These are phyloP conservation scores for Moesziomyces parantarcticus DNA, from an alignment of 1,284 basidiomycete species.

Conservation along the genomic window DNA sequence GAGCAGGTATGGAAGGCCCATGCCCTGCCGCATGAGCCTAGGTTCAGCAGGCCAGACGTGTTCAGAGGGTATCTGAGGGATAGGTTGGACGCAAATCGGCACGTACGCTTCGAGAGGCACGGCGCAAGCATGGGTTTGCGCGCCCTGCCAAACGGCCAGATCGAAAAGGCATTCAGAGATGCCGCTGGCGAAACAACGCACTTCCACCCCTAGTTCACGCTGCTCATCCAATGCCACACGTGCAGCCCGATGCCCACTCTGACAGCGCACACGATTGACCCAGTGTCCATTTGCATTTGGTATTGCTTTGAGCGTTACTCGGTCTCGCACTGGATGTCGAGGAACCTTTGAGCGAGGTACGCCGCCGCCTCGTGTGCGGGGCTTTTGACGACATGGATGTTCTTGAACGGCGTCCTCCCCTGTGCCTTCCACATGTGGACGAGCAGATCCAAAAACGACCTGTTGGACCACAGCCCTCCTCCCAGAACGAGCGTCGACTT, in stretches of 20 bases:
- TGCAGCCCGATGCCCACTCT: background rate
- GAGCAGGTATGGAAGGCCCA: too few species aligned
- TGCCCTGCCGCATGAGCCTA: too few species aligned
- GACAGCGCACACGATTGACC: background rate
- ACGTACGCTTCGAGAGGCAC: too few species aligned
- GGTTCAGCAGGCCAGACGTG: too few species aligned
- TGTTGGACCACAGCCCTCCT: constrained; percentile 58
- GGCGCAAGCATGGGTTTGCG: too few species aligned
- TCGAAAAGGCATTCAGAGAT: too few species aligned
- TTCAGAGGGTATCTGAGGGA: too few species aligned
- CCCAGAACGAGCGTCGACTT: constrained; percentile 52
- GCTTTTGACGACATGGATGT: constrained; percentile 49
- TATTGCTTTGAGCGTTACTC: background rate
- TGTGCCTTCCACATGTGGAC: constrained; percentile 23
- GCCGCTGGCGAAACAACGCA: too few species aligned
- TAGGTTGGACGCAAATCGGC: too few species aligned
- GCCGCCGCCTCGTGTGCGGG: constrained; percentile 53
- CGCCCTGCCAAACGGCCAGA: too few species aligned
- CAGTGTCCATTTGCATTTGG: constrained; percentile 1
- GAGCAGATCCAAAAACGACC: constrained; percentile 43
- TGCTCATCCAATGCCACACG: too few species aligned
- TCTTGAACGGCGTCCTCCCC: constrained; percentile 43
- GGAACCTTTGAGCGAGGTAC: constrained; percentile 31
- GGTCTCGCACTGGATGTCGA: constrained; percentile 1
- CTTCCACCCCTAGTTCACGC: too few species aligned